Conservation (phyloP, 108 stramenopile genomes). For the Schizochytrium sp. region DNA sequence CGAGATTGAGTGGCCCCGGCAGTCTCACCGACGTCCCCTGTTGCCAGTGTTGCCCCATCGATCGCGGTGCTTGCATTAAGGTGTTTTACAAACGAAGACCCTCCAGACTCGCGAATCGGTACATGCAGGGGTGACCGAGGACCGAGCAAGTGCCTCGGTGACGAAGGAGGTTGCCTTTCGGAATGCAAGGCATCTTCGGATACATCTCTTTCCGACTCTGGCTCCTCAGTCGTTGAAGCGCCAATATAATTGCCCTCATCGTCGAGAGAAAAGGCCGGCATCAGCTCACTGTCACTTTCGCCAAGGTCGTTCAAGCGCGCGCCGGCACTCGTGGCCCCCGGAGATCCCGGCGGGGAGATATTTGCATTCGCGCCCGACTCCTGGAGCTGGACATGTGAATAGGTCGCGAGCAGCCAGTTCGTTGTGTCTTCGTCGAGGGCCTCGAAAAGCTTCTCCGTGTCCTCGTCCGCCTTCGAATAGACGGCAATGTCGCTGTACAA, state of each 20-base stretch:
- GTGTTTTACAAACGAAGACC: too few species aligned
- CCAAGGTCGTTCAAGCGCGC: neutral
- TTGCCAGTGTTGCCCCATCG: too few species aligned
- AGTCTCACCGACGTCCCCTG: too few species aligned
- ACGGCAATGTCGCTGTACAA: neutral
- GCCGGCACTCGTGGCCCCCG: neutral
- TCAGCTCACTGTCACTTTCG: neutral
- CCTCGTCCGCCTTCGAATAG: neutral
- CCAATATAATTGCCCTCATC: neutral
- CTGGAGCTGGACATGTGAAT: neutral
- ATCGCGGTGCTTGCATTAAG: too few species aligned
- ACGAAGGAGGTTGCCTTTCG: neutral
- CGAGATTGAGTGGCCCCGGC: too few species aligned
- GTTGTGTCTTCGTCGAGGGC: constrained; percentile 3
- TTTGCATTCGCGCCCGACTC: neutral
- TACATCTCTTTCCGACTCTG: neutral
- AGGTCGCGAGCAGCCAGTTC: neutral
- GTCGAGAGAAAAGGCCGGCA: neutral
- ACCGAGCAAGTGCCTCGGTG: too few species aligned
- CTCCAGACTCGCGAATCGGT: too few species aligned
- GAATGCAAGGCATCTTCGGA: neutral
- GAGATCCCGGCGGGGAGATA: neutral
- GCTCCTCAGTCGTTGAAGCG: neutral
- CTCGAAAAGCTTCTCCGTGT: neutral
- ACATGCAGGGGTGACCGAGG: too few species aligned